Evolutionary conservation across 2,329 filamentous ascomycete genomes (phyloP).

Genomic region (Emericellopsis atlantica): DNA sequence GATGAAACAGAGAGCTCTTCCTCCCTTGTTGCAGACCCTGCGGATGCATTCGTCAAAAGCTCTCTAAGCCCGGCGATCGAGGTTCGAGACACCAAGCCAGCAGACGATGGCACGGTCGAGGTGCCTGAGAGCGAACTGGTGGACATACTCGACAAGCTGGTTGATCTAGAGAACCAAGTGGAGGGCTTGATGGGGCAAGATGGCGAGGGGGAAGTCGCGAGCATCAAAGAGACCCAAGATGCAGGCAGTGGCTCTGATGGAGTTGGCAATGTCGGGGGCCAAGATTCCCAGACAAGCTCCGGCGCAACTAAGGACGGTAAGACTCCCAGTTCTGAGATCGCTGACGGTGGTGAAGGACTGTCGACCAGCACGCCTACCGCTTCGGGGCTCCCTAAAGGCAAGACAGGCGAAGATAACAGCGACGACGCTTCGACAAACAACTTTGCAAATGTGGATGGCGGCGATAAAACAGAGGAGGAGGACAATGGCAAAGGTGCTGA

Average conservation of each 20-base stretch:
- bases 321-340: not conserved
- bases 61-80: too few species aligned
- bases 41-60: too few species aligned
- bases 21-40: too few species aligned
- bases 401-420: too few species aligned
- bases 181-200: not conserved
- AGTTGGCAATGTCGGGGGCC: not conserved
- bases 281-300: too few species aligned
- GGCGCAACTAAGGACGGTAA: too few species aligned
- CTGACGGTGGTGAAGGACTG: not conserved
- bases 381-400: too few species aligned
- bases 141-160: constrained; percentile 1
- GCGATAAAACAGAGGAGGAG: not conserved
- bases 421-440: not conserved
- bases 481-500: not conserved
- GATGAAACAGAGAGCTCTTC: too few species aligned
- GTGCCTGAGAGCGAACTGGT: not conserved
- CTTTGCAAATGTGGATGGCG: not conserved
- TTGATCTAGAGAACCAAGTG: constrained; percentile 1
- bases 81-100: too few species aligned
- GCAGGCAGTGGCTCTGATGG: not conserved
- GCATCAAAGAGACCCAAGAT: not conserved
- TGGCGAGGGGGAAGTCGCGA: not conserved
- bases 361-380: not conserved
- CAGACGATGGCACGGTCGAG: not conserved